Percentiles rank a stretch among this genome's conserved stretches.
Evolutionary conservation across 495 filamentous ascomycete genomes (phyloP).

Genomic region (Penicillium silybi): DNA sequence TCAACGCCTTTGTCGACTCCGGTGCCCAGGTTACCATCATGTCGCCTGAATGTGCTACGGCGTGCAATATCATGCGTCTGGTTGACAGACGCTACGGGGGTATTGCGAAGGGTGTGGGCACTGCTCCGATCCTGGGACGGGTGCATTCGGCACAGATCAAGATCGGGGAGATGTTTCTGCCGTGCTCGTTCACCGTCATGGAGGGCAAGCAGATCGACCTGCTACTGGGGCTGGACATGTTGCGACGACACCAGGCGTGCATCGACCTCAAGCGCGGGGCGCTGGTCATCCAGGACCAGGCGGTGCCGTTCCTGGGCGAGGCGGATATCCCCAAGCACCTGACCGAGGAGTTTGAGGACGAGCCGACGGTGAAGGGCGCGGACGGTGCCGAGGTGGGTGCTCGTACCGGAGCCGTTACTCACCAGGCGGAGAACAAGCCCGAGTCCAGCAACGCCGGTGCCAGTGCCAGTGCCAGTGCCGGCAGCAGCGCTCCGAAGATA

Average conservation of each 20-base stretch:
- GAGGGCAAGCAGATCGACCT: slow-evolving; percentile 98
- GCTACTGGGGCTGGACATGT: slow-evolving; percentile 90
- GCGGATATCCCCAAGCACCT: slow-evolving; percentile 82
- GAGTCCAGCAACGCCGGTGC: slow-evolving; percentile 12
- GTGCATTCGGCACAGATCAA: slow-evolving; percentile 92
- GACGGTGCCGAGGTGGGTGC: slow-evolving; percentile 82
- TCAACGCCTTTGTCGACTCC: slow-evolving; percentile 97
- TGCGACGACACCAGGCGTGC: slow-evolving; percentile 87
- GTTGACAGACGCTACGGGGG: slow-evolving; percentile 88
- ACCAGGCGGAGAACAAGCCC: slow-evolving; percentile 41
- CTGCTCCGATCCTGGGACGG: slow-evolving; percentile 87
- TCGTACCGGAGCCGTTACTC: slow-evolving; percentile 75
- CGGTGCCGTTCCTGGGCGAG: slow-evolving; percentile 86
- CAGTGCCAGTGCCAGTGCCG: slow-evolving; percentile 3
- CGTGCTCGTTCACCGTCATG: slow-evolving; percentile 99
- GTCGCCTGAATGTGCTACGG: slow-evolving; percentile 86
- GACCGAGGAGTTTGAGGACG: slow-evolving; percentile 64
- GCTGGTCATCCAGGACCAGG: slow-evolving; percentile 80
- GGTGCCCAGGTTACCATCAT: slow-evolving; percentile 98
- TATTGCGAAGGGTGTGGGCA: slow-evolving; percentile 89
- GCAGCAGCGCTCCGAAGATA: slow-evolving; percentile 16
- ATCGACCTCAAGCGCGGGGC: slow-evolving; percentile 80
- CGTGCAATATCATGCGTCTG: slow-evolving; percentile 95
- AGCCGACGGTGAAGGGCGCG: slow-evolving; percentile 82
- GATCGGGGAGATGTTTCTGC: slow-evolving; percentile 82